phyloP scores from a whole-genome alignment of 2,329 filamentous ascomycete genomes.

The Rugonectria rugulosa region DNA sequence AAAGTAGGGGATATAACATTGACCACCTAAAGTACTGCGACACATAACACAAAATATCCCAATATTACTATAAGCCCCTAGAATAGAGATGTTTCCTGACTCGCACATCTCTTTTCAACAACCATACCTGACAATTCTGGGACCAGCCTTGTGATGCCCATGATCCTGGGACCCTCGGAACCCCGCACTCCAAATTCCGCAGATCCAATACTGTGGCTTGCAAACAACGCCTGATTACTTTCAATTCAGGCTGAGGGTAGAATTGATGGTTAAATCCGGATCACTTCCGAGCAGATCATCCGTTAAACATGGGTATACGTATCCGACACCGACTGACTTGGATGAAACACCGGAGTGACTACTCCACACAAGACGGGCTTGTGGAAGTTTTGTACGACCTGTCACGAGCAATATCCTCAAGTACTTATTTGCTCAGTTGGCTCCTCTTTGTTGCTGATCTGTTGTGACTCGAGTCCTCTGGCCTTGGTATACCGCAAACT shows the following conservation, averaged over 20 bases:
- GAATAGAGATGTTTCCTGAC: no score
- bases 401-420: background rate
- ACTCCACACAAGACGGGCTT: background rate
- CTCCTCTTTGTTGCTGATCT: background rate
- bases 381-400: background rate
- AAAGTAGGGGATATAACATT: no score
- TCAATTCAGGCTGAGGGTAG: background rate
- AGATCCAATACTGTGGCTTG: no score
- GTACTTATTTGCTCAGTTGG: background rate
- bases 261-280: background rate
- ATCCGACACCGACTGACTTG: background rate
- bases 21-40: no score
- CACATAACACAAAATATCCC: no score
- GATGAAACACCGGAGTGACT: background rate
- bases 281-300: background rate
- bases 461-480: background rate
- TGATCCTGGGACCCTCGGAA: background rate
- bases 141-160: no score
- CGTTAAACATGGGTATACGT: background rate
- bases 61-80: no score
- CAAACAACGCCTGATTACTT: background rate
- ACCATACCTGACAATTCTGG: no score
- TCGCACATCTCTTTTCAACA: no score
- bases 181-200: constrained; percentile 1
- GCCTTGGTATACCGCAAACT: background rate